Evolutionary conservation across 352 stramenopile species (phyloP), one percentile per base, ranked within the genome.

Genomic region (Blastocystis sp.): DNA sequence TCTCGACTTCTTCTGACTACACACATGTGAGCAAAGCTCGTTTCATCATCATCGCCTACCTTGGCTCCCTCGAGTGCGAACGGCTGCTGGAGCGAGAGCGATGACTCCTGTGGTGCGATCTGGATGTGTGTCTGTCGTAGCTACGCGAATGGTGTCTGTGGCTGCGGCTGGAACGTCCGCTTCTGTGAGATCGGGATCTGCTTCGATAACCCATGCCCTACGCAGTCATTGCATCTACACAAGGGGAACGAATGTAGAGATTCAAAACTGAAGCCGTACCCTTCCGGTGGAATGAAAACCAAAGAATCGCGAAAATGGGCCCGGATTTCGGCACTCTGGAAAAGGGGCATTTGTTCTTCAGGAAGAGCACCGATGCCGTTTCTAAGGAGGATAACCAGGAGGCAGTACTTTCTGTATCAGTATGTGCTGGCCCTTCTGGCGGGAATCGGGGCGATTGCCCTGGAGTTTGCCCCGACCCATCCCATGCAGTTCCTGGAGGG

Each of bases 161-260:
- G 21, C 74, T 84, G 24, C 74, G 45, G 14, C 21, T 52, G 40
- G 48, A 68, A 28, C 74, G 74, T 28, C 66, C 28, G 60, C 38
- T 34, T 28, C 69, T 54, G 65, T 59, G 65, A 48, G 74, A 84
- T 59, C 74, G 74, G 11, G 74, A 84, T 60, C 45, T 68, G 48
- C 74, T 84, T 21, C 52, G 48, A 60, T 52, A 57, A 34, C 57
- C 74, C 74, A 84, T 84, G 68, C 14, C 28, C 60, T 70, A 84
- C 6, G 48, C 6, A 57, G 48, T 57, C 6, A 57, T 14, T 7
- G 28, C 28, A 34, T 34, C 28, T 34, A 34, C 28, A 34, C 28
- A 34, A 34, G 28, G 28, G 28, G 28, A 34, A 34, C 28, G 28
- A 34, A 34, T 34, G 28, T 34, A 34, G 28, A 34, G 28, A 7